These are phyloP conservation scores for Sarocladiaceae sp. DNA, from an alignment of 2,329 filamentous ascomycete species.

Conservation along the genomic window DNA sequence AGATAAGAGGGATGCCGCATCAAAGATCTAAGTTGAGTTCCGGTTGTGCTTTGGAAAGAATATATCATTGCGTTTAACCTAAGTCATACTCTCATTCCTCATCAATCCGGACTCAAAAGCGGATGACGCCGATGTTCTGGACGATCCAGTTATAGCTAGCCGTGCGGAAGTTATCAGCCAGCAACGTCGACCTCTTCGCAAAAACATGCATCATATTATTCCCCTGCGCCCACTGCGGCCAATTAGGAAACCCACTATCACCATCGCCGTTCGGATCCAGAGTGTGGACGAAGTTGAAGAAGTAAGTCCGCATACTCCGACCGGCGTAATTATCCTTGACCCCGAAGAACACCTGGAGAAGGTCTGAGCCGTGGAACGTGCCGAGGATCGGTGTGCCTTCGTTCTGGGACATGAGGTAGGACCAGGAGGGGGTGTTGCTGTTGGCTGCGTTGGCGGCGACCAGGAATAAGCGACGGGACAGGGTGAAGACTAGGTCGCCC, in stretches of 20 bases:
- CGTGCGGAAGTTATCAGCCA: too few species aligned
- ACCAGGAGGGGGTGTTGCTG: slow-evolving; percentile 50
- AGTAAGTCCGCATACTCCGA: slow-evolving; percentile 48
- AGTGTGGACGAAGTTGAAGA: slow-evolving; percentile 53
- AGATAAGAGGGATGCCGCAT: too few species aligned
- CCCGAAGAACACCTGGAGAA: slow-evolving; percentile 52
- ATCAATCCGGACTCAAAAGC: too few species aligned
- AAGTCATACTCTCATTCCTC: too few species aligned
- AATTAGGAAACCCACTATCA: slow-evolving; percentile 18
- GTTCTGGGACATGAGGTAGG: slow-evolving; percentile 56
- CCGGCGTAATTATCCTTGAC: slow-evolving; percentile 44
- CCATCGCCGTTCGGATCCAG: slow-evolving; percentile 49
- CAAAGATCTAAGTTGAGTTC: too few species aligned
- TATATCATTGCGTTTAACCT: too few species aligned
- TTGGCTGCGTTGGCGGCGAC: slow-evolving; percentile 31
- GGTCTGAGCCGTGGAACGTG: slow-evolving; percentile 58
- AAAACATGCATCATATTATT: slow-evolving; percentile 25
- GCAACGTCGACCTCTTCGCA: background rate
- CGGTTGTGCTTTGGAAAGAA: too few species aligned
- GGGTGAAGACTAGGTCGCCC: slow-evolving; percentile 56
- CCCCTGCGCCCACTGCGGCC: slow-evolving; percentile 36
- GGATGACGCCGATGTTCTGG: too few species aligned
- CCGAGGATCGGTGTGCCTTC: slow-evolving; percentile 58
- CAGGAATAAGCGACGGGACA: slow-evolving; percentile 39
- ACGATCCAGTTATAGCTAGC: too few species aligned